Evolutionary conservation across 2,329 filamentous ascomycete species (phyloP).

Genomic region (Penicillium sp.): DNA sequence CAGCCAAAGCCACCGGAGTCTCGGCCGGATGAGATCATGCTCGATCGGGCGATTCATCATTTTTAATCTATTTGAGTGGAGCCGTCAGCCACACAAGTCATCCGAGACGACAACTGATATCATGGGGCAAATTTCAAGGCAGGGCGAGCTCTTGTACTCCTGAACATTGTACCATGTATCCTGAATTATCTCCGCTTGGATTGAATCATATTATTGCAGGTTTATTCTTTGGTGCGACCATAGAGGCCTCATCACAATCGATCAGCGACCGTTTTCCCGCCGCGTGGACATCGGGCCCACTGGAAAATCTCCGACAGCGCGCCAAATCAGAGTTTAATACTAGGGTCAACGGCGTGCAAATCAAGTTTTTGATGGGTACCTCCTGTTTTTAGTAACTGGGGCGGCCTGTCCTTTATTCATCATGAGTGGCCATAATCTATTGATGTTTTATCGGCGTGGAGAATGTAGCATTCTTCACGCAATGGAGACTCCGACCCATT

Average conservation of each 20-base stretch:
- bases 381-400: conserved; percentile 8
- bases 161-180: neutral
- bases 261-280: conserved; percentile 7
- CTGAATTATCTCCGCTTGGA: neutral
- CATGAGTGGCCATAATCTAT: neutral
- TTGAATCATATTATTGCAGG: neutral
- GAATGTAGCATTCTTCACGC: neutral
- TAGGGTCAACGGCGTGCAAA: conserved; percentile 16
- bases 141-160: neutral
- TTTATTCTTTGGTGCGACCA: neutral
- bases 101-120: conserved; percentile 20
- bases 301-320: conserved; percentile 13
- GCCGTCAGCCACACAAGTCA: conserved; percentile 31
- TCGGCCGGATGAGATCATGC: conserved; percentile 30
- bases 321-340: conserved; percentile 12
- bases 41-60: conserved; percentile 26
- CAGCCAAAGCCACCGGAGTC: conserved; percentile 7
- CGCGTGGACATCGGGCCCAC: conserved; percentile 8
- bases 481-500: too few relatives aligned
- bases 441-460: neutral
- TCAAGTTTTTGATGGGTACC: conserved; percentile 14
- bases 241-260: neutral
- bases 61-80: conserved; percentile 33
- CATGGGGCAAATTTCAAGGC: conserved; percentile 19
- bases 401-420: neutral